phyloP scores from a whole-genome alignment of 2,329 filamentous ascomycete species.

The Biscogniauxia marginata region DNA sequence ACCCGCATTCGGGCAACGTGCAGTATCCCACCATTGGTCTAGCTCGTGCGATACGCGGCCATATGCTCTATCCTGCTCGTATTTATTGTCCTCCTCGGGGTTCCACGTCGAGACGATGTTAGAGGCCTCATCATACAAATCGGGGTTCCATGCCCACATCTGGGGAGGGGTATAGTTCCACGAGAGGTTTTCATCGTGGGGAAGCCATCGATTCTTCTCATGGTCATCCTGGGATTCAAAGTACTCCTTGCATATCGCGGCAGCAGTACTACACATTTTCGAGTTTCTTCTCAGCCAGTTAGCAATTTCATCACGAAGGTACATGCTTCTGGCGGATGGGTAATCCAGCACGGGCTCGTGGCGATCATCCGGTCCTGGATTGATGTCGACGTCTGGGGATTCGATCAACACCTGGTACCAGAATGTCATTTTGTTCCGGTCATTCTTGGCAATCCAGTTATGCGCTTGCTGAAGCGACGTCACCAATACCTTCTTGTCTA shows the following conservation, averaged over 20 bases:
- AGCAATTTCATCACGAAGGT: constrained; percentile 59
- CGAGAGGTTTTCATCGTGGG: constrained; percentile 49
- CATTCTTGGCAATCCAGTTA: constrained; percentile 68
- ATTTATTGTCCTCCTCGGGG: constrained; percentile 53
- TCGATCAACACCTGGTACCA: constrained; percentile 67
- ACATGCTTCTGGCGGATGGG: constrained; percentile 52
- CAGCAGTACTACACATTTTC: constrained; percentile 55
- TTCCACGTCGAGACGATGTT: constrained; percentile 50
- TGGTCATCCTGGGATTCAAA: constrained; percentile 48
- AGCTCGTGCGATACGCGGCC: constrained; percentile 63
- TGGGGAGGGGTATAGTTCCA: constrained; percentile 53
- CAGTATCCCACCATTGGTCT: constrained; percentile 63
- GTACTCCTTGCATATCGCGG: constrained; percentile 54
- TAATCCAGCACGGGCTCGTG: constrained; percentile 54
- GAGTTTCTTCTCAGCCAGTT: constrained; percentile 64
- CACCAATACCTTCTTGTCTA: constrained; percentile 65
- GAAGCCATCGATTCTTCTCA: constrained; percentile 47
- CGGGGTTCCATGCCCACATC: constrained; percentile 22
- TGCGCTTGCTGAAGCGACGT: constrained; percentile 66
- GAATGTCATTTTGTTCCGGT: constrained; percentile 68
- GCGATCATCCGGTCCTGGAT: constrained; percentile 44
- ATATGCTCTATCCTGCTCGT: constrained; percentile 57
- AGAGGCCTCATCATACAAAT: constrained; percentile 38
- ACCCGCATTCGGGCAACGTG: constrained; percentile 59
- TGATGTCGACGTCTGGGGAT: constrained; percentile 43